phyloP scores from a whole-genome alignment of 768 basidiomycete genomes.

The Termitomyces sp. region DNA sequence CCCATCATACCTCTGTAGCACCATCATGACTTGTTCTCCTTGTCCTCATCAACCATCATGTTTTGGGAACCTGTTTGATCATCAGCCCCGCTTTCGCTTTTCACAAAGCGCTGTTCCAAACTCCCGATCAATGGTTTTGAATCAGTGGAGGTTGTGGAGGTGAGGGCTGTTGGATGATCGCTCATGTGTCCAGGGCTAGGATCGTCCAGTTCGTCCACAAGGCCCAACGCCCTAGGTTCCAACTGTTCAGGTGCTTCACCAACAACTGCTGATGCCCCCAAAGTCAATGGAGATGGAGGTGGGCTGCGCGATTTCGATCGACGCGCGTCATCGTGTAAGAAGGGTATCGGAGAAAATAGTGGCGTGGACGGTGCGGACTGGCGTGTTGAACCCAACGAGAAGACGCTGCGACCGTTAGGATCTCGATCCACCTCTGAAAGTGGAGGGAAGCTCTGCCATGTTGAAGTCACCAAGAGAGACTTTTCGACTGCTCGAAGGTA shows the following conservation, averaged over 20 bases:
- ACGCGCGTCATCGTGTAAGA: constrained; percentile 80
- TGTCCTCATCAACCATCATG: constrained; percentile 57
- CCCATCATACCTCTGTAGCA: constrained; percentile 7
- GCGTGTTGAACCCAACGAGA: constrained; percentile 41
- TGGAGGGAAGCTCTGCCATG: constrained; percentile 67
- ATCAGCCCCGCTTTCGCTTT: constrained; percentile 31
- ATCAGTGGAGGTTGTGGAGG: constrained; percentile 49
- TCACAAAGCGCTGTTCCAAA: constrained; percentile 41
- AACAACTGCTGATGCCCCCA: constrained; percentile 35
- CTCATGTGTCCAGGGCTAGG: constrained; percentile 83
- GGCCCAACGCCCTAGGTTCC: constrained; percentile 56
- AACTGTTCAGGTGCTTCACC: constrained; percentile 29
- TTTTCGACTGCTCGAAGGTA: constrained; percentile 87
- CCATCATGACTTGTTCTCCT: constrained; percentile 35
- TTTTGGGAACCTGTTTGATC: constrained; percentile 31
- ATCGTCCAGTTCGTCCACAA: constrained; percentile 86
- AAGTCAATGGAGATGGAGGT: constrained; percentile 67
- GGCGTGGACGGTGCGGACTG: constrained; percentile 71
- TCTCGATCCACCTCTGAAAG: constrained; percentile 35
- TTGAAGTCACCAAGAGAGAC: constrained; percentile 79
- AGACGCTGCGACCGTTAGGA: constrained; percentile 34
- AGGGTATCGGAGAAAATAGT: constrained; percentile 84
- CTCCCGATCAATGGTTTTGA: neutral
- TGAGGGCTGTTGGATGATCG: constrained; percentile 70
- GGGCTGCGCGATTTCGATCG: constrained; percentile 78